Conservation (phyloP, 352 stramenopile genomes). For the Thraustochytrium sp. region DNA sequence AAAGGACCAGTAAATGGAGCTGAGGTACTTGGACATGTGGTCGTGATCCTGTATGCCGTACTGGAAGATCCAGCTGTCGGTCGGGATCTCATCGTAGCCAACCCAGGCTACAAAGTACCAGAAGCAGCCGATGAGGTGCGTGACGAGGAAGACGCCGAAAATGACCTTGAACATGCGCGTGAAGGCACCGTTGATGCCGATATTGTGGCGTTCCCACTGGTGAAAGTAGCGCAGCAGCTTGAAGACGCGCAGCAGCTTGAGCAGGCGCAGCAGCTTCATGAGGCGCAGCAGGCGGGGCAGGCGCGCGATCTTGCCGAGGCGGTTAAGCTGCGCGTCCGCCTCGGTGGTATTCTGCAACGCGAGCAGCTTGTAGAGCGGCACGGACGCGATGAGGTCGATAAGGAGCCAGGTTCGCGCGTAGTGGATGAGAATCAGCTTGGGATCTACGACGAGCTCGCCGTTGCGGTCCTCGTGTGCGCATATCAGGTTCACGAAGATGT, state of each 20-base stretch:
- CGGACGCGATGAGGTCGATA: slow-evolving; percentile 40
- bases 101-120: slow-evolving; percentile 61
- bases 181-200: slow-evolving; percentile 49
- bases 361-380: slow-evolving; percentile 37
- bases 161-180: slow-evolving; percentile 62
- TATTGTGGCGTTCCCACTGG: not conserved
- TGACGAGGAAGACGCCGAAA: slow-evolving; percentile 62
- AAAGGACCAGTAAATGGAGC: slow-evolving; percentile 74
- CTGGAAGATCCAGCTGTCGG: slow-evolving; percentile 46
- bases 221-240: slow-evolving; percentile 43
- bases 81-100: slow-evolving; percentile 26
- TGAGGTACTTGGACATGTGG: slow-evolving; percentile 60
- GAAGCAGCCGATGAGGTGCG: slow-evolving; percentile 68
- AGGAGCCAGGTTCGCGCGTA: slow-evolving; percentile 41
- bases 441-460: slow-evolving; percentile 37
- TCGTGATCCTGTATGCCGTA: slow-evolving; percentile 45
- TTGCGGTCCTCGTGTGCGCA: not conserved
- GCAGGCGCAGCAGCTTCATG: slow-evolving; percentile 35
- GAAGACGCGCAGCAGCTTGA: slow-evolving; percentile 45
- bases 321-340: slow-evolving; percentile 6
- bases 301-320: slow-evolving; percentile 36
- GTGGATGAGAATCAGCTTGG: not conserved
- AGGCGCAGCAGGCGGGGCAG: slow-evolving; percentile 34
- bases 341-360: not conserved
- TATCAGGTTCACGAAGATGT: slow-evolving; percentile 43